These are phyloP conservation scores for Posidonia oceanica DNA, from an alignment of 116 monocot genomes.

Conservation along the genomic window DNA sequence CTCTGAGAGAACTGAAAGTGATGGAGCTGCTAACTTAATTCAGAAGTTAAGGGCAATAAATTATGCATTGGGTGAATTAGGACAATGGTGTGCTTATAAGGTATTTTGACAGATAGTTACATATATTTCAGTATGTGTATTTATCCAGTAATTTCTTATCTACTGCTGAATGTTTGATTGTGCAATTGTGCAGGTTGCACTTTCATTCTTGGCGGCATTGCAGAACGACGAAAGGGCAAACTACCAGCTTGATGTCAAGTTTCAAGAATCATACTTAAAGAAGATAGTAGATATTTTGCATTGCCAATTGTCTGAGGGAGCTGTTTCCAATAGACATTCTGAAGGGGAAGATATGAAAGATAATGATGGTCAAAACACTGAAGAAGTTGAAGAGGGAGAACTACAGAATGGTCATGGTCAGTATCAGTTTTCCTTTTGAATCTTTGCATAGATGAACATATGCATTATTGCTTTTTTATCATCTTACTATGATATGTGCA, in stretches of 20 bases:
- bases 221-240: conserved; percentile 94
- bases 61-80: conserved; percentile 90
- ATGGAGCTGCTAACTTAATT: conserved; percentile 92
- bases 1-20: conserved; percentile 98
- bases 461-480: not conserved
- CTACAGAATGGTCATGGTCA: conserved; percentile 75
- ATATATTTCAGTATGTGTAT: not conserved
- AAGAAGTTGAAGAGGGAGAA: conserved; percentile 95
- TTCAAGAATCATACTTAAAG: conserved; percentile 90
- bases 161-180: no score
- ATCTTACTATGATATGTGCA: no score
- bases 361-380: conserved; percentile 15
- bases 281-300: conserved; percentile 70
- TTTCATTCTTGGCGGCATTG: conserved; percentile 83
- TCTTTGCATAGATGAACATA: not conserved
- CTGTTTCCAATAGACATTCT: conserved; percentile 24
- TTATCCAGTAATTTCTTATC: not conserved
- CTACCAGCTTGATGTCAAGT: conserved; percentile 93
- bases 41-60: conserved; percentile 92
- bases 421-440: conserved; percentile 10
- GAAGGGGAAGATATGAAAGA: conserved; percentile 12
- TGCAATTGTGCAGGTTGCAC: conserved; percentile 57
- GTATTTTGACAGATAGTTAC: conserved; percentile 16
- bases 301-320: conserved; percentile 89
- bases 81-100: conserved; percentile 98